A percentile compares a stretch with the other conserved stretches of the same genome.
These are phyloP conservation scores for Sclerotinia borealis DNA, from an alignment of 2,329 filamentous ascomycete species.

Conservation along the genomic window DNA sequence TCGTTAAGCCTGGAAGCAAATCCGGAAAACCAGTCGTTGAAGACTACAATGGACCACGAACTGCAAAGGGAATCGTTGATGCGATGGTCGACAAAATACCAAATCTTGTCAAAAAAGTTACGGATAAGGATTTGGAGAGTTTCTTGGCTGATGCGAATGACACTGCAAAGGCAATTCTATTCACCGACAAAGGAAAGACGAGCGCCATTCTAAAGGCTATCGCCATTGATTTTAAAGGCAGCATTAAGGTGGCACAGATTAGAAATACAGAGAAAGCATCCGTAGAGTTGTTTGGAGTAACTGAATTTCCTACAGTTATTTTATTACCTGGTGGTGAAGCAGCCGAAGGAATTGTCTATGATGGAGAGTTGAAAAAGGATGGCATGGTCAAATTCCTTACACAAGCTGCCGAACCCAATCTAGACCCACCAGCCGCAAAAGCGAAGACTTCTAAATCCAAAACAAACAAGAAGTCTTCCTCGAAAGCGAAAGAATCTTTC, in stretches of 20 bases:
- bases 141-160: constrained; percentile 66
- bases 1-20: constrained; percentile 80
- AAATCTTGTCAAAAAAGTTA: constrained; percentile 79
- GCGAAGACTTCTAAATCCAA: constrained; percentile 39
- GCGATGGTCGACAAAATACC: constrained; percentile 81
- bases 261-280: constrained; percentile 57
- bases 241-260: constrained; percentile 74
- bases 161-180: constrained; percentile 78
- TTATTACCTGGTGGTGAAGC: constrained; percentile 65
- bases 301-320: constrained; percentile 73
- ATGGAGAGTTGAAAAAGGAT: constrained; percentile 80
- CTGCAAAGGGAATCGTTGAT: constrained; percentile 81
- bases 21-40: constrained; percentile 73
- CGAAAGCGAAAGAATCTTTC: constrained; percentile 41
- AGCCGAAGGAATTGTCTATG: constrained; percentile 64
- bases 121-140: constrained; percentile 69
- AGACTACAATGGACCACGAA: constrained; percentile 81
- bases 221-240: constrained; percentile 84
- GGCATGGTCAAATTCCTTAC: constrained; percentile 77
- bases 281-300: constrained; percentile 68
- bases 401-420: constrained; percentile 72
- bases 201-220: constrained; percentile 76
- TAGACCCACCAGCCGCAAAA: constrained; percentile 55
- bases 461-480: constrained; percentile 32
- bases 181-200: constrained; percentile 87